phyloP scores from a whole-genome alignment of 257 asterid genomes.

The Plectranthus barbatus region DNA sequence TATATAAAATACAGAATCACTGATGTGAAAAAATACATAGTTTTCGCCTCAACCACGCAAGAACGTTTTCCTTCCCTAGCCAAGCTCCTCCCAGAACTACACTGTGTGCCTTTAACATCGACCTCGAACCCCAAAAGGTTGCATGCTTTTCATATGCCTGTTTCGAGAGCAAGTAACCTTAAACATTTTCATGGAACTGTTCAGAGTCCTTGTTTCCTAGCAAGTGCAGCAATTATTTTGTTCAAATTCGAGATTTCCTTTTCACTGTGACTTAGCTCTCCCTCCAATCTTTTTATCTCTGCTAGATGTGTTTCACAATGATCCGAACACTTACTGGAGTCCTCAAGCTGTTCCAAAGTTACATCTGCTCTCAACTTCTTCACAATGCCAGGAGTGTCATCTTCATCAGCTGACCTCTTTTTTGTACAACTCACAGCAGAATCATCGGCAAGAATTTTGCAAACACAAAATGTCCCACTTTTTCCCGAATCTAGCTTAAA shows the following conservation, averaged over 20 bases:
- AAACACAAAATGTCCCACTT: slow-evolving; percentile 36
- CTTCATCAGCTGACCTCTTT: slow-evolving; percentile 46
- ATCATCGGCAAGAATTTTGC: slow-evolving; percentile 26
- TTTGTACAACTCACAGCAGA: slow-evolving; percentile 11
- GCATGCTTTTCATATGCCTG: background rate
- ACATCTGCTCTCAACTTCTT: slow-evolving; percentile 40
- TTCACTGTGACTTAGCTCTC: slow-evolving; percentile 51
- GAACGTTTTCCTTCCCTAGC: background rate
- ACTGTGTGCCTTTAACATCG: background rate
- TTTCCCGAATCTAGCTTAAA: slow-evolving; percentile 40
- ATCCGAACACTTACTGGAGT: slow-evolving; percentile 14
- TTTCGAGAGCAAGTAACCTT: background rate
- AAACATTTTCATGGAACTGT: background rate
- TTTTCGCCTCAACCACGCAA: too few relatives aligned
- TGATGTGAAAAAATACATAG: background rate
- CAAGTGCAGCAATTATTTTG: slow-evolving; percentile 58
- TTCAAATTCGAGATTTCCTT: slow-evolving; percentile 56
- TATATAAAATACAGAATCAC: background rate
- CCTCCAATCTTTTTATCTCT: slow-evolving; percentile 57
- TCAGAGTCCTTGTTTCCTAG: slow-evolving; percentile 81
- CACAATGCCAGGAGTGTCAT: slow-evolving; percentile 6
- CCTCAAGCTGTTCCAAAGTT: slow-evolving; percentile 20
- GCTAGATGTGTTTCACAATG: slow-evolving; percentile 33
- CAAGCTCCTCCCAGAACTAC: background rate
- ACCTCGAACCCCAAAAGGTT: background rate